Percentiles rank a stretch among this genome's conserved stretches.
phyloP scores from a whole-genome alignment of 352 stramenopile genomes.

The Peronospora destructor region DNA sequence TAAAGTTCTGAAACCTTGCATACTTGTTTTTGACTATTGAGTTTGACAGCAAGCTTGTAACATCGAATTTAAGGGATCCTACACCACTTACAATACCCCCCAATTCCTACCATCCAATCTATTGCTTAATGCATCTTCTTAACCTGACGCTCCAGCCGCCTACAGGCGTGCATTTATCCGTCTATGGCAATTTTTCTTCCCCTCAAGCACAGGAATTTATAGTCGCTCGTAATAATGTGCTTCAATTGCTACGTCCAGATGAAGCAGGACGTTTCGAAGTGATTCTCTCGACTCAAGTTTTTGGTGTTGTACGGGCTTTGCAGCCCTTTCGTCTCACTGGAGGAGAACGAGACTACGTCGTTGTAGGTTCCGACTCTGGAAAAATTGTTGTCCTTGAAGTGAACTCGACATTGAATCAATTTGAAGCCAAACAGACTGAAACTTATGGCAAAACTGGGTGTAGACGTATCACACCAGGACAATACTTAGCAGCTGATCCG shows the following conservation, averaged over 20 bases:
- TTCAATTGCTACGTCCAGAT: conserved; percentile 90
- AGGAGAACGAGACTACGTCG: conserved; percentile 91
- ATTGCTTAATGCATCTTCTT: conserved; percentile 65
- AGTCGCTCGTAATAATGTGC: conserved; percentile 87
- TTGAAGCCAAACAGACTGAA: conserved; percentile 88
- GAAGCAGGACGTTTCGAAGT: conserved; percentile 64
- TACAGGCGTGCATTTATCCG: conserved; percentile 69
- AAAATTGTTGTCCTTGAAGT: conserved; percentile 95
- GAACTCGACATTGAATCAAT: conserved; percentile 64
- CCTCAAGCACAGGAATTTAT: conserved; percentile 92
- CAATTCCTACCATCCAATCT: background rate
- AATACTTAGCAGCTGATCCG: conserved; percentile 96
- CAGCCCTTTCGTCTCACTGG: conserved; percentile 83
- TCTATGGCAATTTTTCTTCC: conserved; percentile 90
- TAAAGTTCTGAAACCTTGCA: no score
- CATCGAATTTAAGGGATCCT: no score
- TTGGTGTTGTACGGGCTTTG: conserved; percentile 90
- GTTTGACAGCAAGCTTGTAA: no score
- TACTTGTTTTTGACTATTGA: no score
- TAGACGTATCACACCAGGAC: conserved; percentile 93
- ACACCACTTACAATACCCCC: no score
- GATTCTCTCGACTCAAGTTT: conserved; percentile 82
- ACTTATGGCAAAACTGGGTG: conserved; percentile 96
- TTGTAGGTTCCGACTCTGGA: conserved; percentile 94
- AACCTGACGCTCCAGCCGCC: conserved; percentile 85